phyloP scores from a whole-genome alignment of 73 alveolate genomes.

The Stentor roeselii region DNA sequence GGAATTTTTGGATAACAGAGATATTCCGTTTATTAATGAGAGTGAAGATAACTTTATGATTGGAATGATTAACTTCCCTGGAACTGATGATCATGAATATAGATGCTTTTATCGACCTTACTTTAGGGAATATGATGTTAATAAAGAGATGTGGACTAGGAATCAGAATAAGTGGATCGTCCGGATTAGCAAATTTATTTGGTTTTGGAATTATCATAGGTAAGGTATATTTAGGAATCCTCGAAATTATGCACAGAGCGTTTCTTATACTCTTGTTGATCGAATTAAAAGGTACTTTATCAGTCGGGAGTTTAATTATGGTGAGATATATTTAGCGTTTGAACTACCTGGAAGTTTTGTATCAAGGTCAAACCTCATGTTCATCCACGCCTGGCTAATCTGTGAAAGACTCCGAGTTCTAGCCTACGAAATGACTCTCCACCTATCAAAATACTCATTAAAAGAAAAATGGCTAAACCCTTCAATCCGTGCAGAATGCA shows the following conservation, averaged over 20 bases:
- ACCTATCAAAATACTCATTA: neutral
- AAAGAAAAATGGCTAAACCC: neutral
- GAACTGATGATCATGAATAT: conserved; percentile 20
- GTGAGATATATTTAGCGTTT: conserved; percentile 7
- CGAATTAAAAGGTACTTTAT: neutral
- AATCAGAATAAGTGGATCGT: neutral
- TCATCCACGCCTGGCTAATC: conserved; percentile 12
- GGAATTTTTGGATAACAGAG: neutral
- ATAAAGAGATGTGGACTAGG: neutral
- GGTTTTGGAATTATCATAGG: neutral
- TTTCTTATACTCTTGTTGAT: neutral
- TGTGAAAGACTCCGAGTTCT: neutral
- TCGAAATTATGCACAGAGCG: neutral
- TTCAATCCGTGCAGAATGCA: neutral
- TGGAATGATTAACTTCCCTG: conserved; percentile 22
- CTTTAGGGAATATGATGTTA: neutral
- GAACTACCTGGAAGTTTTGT: conserved; percentile 25
- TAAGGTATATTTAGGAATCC: conserved; percentile 3
- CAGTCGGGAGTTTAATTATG: conserved; percentile 25
- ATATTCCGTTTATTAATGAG: neutral
- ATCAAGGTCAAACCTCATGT: neutral
- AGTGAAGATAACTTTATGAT: conserved; percentile 5
- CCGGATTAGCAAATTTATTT: neutral
- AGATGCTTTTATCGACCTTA: conserved; percentile 18
- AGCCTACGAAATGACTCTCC: neutral